These are phyloP conservation scores for Ensete ventricosum DNA, from an alignment of 176 grass and related monocot species.

Conservation along the genomic window DNA sequence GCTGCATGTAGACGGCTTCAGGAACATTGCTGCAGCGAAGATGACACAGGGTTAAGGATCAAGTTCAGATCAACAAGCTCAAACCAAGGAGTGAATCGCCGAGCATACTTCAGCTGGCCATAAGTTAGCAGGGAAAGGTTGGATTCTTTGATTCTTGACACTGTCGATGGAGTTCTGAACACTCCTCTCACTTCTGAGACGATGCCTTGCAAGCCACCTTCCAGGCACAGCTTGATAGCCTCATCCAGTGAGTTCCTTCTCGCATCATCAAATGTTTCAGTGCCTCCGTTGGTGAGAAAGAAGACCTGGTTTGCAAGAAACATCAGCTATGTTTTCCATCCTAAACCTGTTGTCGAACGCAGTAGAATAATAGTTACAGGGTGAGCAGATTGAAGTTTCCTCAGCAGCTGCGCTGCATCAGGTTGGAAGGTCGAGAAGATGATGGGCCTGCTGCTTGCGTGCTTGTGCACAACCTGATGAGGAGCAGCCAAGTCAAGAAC, in stretches of 20 bases:
- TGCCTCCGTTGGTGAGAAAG: constrained; percentile 72
- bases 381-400: constrained; percentile 59
- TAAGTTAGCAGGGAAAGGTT: constrained; percentile 71
- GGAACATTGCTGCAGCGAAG: constrained; percentile 38
- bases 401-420: constrained; percentile 52
- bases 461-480: constrained; percentile 45
- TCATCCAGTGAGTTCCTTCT: constrained; percentile 87
- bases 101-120: constrained; percentile 65
- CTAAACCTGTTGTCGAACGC: too few species aligned
- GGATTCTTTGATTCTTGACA: constrained; percentile 74
- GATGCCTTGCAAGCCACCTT: constrained; percentile 64
- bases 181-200: constrained; percentile 65
- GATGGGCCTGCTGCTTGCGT: constrained; percentile 54
- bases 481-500: too few species aligned
- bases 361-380: constrained; percentile 36
- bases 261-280: constrained; percentile 35
- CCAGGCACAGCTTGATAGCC: constrained; percentile 59
- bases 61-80: too few species aligned
- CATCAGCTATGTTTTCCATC: not conserved
- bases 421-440: constrained; percentile 97
- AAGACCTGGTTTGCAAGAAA: constrained; percentile 48
- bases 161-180: constrained; percentile 51
- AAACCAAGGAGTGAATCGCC: not conserved
- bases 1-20: constrained; percentile 52
- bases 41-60: not conserved